These are phyloP conservation scores for Oemleria cerasiformis DNA, from an alignment of 306 rosid genomes.

Conservation along the genomic window DNA sequence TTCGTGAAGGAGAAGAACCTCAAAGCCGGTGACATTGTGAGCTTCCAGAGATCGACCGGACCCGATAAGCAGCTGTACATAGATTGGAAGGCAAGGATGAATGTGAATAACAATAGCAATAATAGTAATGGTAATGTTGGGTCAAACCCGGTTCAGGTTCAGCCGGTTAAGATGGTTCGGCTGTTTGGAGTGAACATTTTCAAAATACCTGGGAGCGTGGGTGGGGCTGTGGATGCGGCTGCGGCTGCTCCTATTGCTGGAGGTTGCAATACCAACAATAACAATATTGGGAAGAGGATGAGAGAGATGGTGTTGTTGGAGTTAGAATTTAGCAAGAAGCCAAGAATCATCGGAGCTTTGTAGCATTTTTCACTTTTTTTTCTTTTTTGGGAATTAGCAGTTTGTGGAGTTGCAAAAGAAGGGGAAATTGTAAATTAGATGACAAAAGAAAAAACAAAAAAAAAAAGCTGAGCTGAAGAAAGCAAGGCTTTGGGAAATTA, in stretches of 20 bases:
- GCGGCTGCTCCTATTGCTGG: slow-evolving; percentile 23
- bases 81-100: slow-evolving; percentile 55
- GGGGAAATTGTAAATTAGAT: slow-evolving; percentile 50
- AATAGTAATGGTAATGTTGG: not conserved
- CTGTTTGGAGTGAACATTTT: slow-evolving; percentile 90
- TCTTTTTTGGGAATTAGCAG: not conserved
- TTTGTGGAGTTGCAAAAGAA: slow-evolving; percentile 40
- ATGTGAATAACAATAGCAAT: not conserved
- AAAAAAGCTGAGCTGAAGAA: slow-evolving; percentile 23
- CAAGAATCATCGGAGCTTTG: slow-evolving; percentile 85
- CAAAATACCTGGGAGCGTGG: slow-evolving; percentile 45
- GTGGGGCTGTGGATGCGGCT: slow-evolving; percentile 4
- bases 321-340: slow-evolving; percentile 72
- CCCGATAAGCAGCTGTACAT: slow-evolving; percentile 71
- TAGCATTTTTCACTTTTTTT: slow-evolving; percentile 27
- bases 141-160: slow-evolving; percentile 14
- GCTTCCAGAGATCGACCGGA: slow-evolving; percentile 68
- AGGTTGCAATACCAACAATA: slow-evolving; percentile 22
- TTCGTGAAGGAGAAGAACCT: slow-evolving; percentile 89
- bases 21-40: slow-evolving; percentile 85
- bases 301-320: slow-evolving; percentile 63
- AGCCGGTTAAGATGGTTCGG: slow-evolving; percentile 76
- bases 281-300: slow-evolving; percentile 52
- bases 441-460: slow-evolving; percentile 13
- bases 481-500: slow-evolving; percentile 30